Base-by-base conservation (phyloP, 208 protist species). In the Crithidia thermophila region DNA sequence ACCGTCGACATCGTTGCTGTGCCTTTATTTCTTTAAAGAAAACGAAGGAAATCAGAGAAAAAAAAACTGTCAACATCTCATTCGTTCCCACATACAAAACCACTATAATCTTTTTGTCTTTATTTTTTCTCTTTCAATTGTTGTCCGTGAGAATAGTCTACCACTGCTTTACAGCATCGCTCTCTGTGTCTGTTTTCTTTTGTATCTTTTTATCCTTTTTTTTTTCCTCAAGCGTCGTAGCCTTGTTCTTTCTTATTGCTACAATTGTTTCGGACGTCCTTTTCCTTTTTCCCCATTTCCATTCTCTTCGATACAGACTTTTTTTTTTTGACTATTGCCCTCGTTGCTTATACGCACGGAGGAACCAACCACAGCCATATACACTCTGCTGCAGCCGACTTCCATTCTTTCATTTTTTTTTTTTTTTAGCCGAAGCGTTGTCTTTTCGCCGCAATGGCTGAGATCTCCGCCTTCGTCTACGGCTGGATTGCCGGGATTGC, bases 401-500 rank as follows among this genome's bases (percentile, higher is more conserved):
- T n/a, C n/a, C n/a, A n/a, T n/a, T n/a, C n/a, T n/a, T n/a, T n/a
- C n/a, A 14, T n/a, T 36, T 53, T 36, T 31, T 31, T 53, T 53
- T 31, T 36, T 31, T 36, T 53, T 53, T 20, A 11, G 0, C 14
- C 14, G 45, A 8, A 23, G 5, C 5, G 7, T 8, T 28, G 16
- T 18, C 14, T 37, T 34, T 30, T n/a, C n/a, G n/a, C n/a, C 27
- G 23, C 11, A 2, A 84, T 84, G 78, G 34, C 56, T 14, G 58
- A 59, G 3, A 7, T 77, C 3, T 43, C 21, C 42, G 51, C 66
- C 8, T 82, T 94, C 53, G 5, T 87, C 23, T 85, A 81, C 62
- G 87, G 87, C 47, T 90, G 82, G 79, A 45, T 83, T 10, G 23
- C 53, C 33, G 88, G 84, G 36, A 75, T 79, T 21, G 58, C 66